A percentile compares a stretch with the other conserved stretches of the same genome.
These are phyloP conservation scores for Raffaelea albimanens DNA, from an alignment of 2,329 filamentous ascomycete genomes.

Conservation along the genomic window DNA sequence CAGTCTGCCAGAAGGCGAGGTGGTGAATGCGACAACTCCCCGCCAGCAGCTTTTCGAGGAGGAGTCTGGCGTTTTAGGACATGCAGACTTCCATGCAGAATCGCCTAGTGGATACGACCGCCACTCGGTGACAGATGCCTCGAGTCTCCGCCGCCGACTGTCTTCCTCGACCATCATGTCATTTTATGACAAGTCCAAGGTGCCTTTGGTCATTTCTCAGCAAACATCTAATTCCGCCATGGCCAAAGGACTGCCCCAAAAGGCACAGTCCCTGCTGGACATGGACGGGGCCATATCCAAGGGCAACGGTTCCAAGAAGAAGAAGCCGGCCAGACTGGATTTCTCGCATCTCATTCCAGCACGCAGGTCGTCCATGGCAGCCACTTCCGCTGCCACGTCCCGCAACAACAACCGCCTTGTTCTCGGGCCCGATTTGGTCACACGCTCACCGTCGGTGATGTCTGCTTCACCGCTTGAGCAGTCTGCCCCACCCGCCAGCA, in stretches of 20 bases:
- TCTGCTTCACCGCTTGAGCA: constrained; percentile 22
- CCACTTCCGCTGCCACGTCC: constrained; percentile 14
- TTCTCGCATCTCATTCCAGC: constrained; percentile 32
- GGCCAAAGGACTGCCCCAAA: constrained; percentile 43
- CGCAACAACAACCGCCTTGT: constrained; percentile 17
- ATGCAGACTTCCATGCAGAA: background rate
- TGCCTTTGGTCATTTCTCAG: constrained; percentile 47
- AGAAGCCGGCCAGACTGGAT: constrained; percentile 40
- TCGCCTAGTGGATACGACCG: constrained; percentile 12
- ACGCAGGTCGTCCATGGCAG: constrained; percentile 19
- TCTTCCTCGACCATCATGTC: constrained; percentile 48
- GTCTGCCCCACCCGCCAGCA: constrained; percentile 18
- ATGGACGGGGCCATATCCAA: constrained; percentile 26
- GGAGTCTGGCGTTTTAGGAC: constrained; percentile 31
- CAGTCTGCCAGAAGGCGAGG: background rate
- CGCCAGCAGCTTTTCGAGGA: constrained; percentile 30
- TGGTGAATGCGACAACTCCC: constrained; percentile 8
- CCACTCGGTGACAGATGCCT: constrained; percentile 27
- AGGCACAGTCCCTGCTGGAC: constrained; percentile 32
- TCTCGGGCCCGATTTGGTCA: constrained; percentile 26
- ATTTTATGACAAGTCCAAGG: constrained; percentile 47
- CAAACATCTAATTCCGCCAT: constrained; percentile 50
- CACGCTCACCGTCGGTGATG: constrained; percentile 32
- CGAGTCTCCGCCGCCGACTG: constrained; percentile 35
- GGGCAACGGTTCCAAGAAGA: constrained; percentile 20